Evolutionary conservation across 371 early-diverging fungal species (phyloP).

Genomic region (Mucor mucedo): DNA sequence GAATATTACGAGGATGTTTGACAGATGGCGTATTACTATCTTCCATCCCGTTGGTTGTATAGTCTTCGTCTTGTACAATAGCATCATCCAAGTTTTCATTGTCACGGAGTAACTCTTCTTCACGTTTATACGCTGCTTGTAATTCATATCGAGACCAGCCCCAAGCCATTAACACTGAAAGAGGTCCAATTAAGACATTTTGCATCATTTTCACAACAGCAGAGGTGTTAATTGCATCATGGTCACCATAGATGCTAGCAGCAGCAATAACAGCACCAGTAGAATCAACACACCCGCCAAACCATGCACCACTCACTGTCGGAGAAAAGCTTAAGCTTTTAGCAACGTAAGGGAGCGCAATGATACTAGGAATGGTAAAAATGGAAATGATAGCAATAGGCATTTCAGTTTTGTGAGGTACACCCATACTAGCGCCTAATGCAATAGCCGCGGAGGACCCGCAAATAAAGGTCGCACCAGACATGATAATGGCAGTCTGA

Average conservation of each 20-base stretch:
- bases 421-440: constrained; percentile 60
- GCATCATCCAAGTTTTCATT: constrained; percentile 18
- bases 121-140: constrained; percentile 32
- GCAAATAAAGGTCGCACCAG: constrained; percentile 68
- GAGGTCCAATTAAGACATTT: constrained; percentile 65
- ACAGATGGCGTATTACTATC: constrained; percentile 26
- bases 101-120: constrained; percentile 30
- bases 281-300: constrained; percentile 69
- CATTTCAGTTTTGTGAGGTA: constrained; percentile 61
- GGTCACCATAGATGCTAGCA: constrained; percentile 63
- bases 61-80: constrained; percentile 1
- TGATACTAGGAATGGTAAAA: constrained; percentile 69
- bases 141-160: constrained; percentile 63
- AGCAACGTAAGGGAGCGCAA: constrained; percentile 66
- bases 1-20: constrained; percentile 24
- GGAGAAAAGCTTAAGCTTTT: constrained; percentile 46
- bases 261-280: constrained; percentile 75
- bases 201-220: constrained; percentile 73
- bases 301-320: constrained; percentile 67
- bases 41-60: constrained; percentile 5
- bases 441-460: constrained; percentile 72
- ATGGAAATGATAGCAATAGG: constrained; percentile 70
- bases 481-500: constrained; percentile 66
- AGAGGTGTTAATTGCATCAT: constrained; percentile 58
- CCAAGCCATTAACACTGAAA: constrained; percentile 63